Evolutionary conservation across 805 yeast species (phyloP), one percentile per base, ranked within the genome.

Genomic region (Jamesozyma hellenica): DNA sequence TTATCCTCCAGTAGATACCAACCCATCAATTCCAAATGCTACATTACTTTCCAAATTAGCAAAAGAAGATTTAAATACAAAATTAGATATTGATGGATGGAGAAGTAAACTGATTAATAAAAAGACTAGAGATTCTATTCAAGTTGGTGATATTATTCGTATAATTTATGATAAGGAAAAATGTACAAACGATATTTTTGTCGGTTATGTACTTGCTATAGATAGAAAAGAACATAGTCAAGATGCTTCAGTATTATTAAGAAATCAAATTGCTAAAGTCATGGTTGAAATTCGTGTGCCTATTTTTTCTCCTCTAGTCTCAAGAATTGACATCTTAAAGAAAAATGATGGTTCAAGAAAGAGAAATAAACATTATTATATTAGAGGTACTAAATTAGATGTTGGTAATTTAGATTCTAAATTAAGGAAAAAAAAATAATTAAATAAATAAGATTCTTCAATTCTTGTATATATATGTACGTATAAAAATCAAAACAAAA

Each of bases 341-440:
- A 79, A 79, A 61, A 61, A 65, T 46, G 74, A 72, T 55, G 79
- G 85, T 62, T 46, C 48, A 29, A 76, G 82, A 68, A 69, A 72
- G 46, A 77, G 95, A 74, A 76, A 77, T 64, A 90, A 85, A 70
- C 90, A 86, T 52, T 88, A 81, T 71, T 92, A 85, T 64, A 82
- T 92, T 56, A 82, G 96, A 66, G 81, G 74, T 61, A 70, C 80
- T 38, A 78, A 75, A 55, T 65, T 78, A 60, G 94, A 84, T 61
- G 88, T 80, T 36, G 80, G 77, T 46, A 87, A 81, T 56, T 60
- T 81, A 44, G 83, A 77, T 52, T 63, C 67, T 15, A 58, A 59
- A 41, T 43, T 64, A 48, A 64, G 64, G 45, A 63, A 55, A 40
- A 55, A 47, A 35, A 49, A 47, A 42, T 53, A 40, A 28, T 28